A percentile compares a stretch with the other conserved stretches of the same genome.
These are phyloP conservation scores for Brassica nigra DNA, from an alignment of 345 rosid genomes.

Conservation along the genomic window DNA sequence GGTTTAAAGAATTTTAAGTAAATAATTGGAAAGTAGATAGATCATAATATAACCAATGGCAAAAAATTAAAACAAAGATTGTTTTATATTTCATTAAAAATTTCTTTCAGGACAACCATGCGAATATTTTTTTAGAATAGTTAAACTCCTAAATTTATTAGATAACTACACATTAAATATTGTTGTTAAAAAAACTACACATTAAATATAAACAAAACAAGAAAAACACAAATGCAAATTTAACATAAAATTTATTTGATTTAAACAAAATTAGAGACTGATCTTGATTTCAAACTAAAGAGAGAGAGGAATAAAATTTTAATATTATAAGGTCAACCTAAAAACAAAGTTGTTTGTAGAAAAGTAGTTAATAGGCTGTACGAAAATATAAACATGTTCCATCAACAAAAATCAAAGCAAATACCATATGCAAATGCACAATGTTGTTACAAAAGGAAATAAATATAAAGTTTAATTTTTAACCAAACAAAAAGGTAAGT, in stretches of 20 bases:
- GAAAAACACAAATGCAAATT: not conserved
- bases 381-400: not conserved
- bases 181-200: not conserved
- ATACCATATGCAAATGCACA: not conserved
- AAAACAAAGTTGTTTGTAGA: not conserved
- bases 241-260: not conserved
- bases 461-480: not conserved
- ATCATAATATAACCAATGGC: too few species aligned
- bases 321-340: not conserved
- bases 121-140: too few species aligned
- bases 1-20: too few species aligned
- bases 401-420: not conserved
- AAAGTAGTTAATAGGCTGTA: not conserved
- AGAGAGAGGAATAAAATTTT: not conserved
- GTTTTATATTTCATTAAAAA: not conserved
- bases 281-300: not conserved
- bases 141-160: not conserved
- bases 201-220: not conserved
- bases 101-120: not conserved
- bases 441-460: not conserved
- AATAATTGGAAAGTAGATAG: too few species aligned
- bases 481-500: not conserved
- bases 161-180: not conserved
- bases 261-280: not conserved
- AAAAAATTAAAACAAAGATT: too few species aligned